Evolutionary conservation across 2,329 filamentous ascomycete species (phyloP).

Genomic region (Aspergillus candidus): DNA sequence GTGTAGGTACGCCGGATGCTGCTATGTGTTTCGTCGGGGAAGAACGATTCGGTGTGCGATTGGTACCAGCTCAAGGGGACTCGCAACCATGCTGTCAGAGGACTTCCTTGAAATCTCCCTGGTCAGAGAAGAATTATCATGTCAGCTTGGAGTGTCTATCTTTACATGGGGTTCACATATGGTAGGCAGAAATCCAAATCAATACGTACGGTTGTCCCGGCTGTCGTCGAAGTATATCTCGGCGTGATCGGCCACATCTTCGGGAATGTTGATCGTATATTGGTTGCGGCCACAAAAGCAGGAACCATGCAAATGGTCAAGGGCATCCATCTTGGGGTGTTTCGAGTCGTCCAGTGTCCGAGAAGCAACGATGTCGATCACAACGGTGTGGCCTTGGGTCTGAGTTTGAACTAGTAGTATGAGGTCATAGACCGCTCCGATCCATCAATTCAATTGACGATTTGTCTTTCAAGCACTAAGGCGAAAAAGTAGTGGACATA

Average conservation of each 20-base stretch:
- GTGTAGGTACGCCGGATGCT: conserved; percentile 64
- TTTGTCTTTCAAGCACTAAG: too few species aligned
- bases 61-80: conserved; percentile 77
- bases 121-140: neutral
- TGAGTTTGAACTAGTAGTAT: neutral
- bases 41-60: conserved; percentile 67
- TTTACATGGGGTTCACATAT: conserved; percentile 1
- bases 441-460: conserved; percentile 10
- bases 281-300: conserved; percentile 83
- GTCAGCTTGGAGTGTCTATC: neutral
- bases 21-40: conserved; percentile 66
- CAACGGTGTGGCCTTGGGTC: too few species aligned
- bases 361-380: too few species aligned
- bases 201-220: conserved; percentile 62
- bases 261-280: conserved; percentile 68
- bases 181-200: conserved; percentile 5
- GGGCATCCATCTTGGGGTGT: conserved; percentile 14
- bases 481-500: too few species aligned
- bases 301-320: conserved; percentile 60
- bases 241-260: conserved; percentile 50
- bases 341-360: neutral
- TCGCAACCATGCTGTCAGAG: conserved; percentile 73
- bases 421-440: conserved; percentile 5
- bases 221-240: conserved; percentile 71
- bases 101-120: conserved; percentile 63